Evolutionary conservation across 83 land plant species (phyloP).

Genomic region (Isoetes engelmannii): DNA sequence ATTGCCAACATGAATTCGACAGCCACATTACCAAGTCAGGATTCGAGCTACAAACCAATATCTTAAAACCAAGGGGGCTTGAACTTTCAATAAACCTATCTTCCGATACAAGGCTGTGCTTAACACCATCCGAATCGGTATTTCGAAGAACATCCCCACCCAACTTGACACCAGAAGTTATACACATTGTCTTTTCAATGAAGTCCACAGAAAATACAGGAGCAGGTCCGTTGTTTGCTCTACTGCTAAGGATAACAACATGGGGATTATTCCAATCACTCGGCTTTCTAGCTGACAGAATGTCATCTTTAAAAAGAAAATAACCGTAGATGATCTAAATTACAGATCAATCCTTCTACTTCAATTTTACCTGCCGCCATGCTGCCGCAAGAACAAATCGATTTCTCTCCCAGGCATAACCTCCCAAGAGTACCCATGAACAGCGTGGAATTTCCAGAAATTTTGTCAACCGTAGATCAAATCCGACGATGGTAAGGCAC

Average conservation of each 20-base stretch:
- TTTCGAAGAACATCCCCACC: constrained; percentile 76
- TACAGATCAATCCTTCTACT: too few species aligned
- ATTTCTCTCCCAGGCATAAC: too few species aligned
- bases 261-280: constrained; percentile 76
- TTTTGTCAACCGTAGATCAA: too few species aligned
- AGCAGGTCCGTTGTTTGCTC: constrained; percentile 42
- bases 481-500: too few species aligned
- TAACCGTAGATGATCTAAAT: too few species aligned
- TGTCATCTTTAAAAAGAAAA: too few species aligned
- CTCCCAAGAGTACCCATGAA: too few species aligned
- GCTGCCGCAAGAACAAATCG: too few species aligned
- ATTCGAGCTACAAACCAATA: constrained; percentile 72
- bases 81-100: constrained; percentile 92
- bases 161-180: constrained; percentile 74
- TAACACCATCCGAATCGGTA: constrained; percentile 76
- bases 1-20: constrained; percentile 87
- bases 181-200: constrained; percentile 92
- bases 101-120: constrained; percentile 71
- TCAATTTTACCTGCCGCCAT: too few species aligned
- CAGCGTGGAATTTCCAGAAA: too few species aligned
- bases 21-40: constrained; percentile 93
- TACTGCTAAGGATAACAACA: constrained; percentile 59
- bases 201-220: constrained; percentile 96
- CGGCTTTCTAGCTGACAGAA: constrained; percentile 33
- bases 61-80: constrained; percentile 77